Percentiles rank a stretch among this genome's conserved stretches.
phyloP scores from a whole-genome alignment of 2,329 filamentous ascomycete genomes.

The Arthroderma sp. region DNA sequence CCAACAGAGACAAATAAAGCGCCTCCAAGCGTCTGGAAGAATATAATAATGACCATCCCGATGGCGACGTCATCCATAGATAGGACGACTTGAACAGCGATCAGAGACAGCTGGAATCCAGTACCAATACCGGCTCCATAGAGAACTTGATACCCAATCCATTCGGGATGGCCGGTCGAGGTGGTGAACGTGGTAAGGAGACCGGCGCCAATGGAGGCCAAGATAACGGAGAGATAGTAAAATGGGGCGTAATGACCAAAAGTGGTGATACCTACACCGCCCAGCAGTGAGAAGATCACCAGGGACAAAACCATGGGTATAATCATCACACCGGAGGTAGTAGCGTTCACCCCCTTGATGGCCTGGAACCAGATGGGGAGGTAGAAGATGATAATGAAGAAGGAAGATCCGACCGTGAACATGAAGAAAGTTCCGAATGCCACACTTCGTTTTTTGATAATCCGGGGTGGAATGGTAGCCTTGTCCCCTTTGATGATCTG shows the following conservation, averaged over 20 bases:
- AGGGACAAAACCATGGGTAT: constrained; percentile 26
- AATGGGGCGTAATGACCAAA: constrained; percentile 16
- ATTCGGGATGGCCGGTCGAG: constrained; percentile 12
- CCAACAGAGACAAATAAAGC: constrained; percentile 15
- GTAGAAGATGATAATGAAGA: constrained; percentile 13
- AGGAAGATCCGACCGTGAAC: constrained; percentile 4
- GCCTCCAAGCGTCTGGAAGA: constrained; percentile 14
- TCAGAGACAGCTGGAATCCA: constrained; percentile 13
- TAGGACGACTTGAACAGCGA: constrained; percentile 15
- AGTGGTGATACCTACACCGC: constrained; percentile 5
- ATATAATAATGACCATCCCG: constrained; percentile 15
- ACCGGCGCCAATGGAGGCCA: constrained; percentile 17
- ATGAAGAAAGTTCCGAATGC: constrained; percentile 4
- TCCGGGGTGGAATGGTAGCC: constrained; percentile 20
- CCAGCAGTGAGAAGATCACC: constrained; percentile 14
- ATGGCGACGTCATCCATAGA: constrained; percentile 11
- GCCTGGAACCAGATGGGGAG: constrained; percentile 31
- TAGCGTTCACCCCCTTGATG: constrained; percentile 27
- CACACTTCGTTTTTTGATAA: constrained; percentile 12
- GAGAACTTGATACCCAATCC: constrained; percentile 18
- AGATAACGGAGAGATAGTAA: constrained; percentile 12
- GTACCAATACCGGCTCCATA: constrained; percentile 15
- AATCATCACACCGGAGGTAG: constrained; percentile 21
- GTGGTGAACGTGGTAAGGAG: constrained; percentile 19
- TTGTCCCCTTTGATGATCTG: constrained; percentile 19